Evolutionary conservation across 495 filamentous ascomycete species (phyloP).

Genomic region (Eremomyces bilateralis): DNA sequence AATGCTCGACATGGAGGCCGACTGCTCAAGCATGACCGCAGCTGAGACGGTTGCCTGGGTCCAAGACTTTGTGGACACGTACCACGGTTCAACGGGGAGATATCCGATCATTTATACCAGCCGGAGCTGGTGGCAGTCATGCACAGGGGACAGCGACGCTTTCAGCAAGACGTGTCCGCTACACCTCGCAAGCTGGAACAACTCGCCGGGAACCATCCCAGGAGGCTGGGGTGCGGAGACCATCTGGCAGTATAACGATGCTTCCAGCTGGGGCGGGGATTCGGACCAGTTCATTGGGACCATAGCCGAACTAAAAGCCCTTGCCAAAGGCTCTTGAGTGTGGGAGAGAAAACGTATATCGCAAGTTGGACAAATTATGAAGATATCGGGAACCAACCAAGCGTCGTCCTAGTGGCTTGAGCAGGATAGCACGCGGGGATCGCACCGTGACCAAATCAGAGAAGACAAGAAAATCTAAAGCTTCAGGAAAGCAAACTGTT

Average conservation of each 20-base stretch:
- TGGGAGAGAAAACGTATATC: too few relatives aligned
- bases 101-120: constrained; percentile 41
- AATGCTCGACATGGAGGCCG: constrained; percentile 43
- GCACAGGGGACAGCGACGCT: constrained; percentile 32
- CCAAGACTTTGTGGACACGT: constrained; percentile 33
- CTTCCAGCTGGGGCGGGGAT: constrained; percentile 10
- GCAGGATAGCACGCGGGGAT: too few relatives aligned
- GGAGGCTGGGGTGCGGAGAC: constrained; percentile 37
- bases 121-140: constrained; percentile 38
- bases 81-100: constrained; percentile 26
- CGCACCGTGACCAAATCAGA: too few relatives aligned
- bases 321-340: constrained; percentile 14
- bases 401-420: too few relatives aligned
- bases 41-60: constrained; percentile 39
- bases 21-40: constrained; percentile 30
- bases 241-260: constrained; percentile 34
- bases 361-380: too few relatives aligned
- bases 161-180: constrained; percentile 32
- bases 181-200: constrained; percentile 32
- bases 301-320: constrained; percentile 5
- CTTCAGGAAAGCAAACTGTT: too few relatives aligned
- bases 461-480: too few relatives aligned
- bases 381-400: too few relatives aligned
- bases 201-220: constrained; percentile 28
- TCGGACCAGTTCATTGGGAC: constrained; percentile 13